A percentile compares a stretch with the other conserved stretches of the same genome.
Conservation (phyloP, 139 green algal genomes). For the Nannochloris sp. region DNA sequence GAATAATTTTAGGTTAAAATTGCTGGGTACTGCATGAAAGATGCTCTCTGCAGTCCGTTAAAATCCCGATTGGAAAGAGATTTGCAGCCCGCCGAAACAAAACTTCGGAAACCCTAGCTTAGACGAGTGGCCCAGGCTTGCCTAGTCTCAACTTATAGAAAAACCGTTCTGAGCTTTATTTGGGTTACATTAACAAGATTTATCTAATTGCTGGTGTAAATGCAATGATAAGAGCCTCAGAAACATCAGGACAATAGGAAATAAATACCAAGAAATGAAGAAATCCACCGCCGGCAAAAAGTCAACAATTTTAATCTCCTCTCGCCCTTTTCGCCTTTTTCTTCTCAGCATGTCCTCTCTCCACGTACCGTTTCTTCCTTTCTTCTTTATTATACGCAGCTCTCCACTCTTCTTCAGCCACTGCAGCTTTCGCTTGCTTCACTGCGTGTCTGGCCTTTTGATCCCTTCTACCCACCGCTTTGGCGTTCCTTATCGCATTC, state of each 20-base stretch:
- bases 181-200: too few relatives aligned
- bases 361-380: conserved; percentile 62
- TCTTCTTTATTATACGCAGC: conserved; percentile 42
- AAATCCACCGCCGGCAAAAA: background rate
- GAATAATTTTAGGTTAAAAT: too few relatives aligned
- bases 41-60: too few relatives aligned
- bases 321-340: conserved; percentile 25
- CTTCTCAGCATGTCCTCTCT: conserved; percentile 41
- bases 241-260: background rate
- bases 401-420: conserved; percentile 45
- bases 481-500: conserved; percentile 90
- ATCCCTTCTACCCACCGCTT: conserved; percentile 59
- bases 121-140: too few relatives aligned
- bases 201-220: too few relatives aligned
- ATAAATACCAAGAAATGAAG: background rate
- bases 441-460: conserved; percentile 28
- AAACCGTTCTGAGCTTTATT: too few relatives aligned
- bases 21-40: too few relatives aligned
- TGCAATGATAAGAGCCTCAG: too few relatives aligned
- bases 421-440: conserved; percentile 39
- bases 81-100: too few relatives aligned
- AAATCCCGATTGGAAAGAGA: too few relatives aligned
- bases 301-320: background rate
- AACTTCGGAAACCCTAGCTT: too few relatives aligned
- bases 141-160: too few relatives aligned